Base-by-base conservation (phyloP, 768 basidiomycete genomes). In the Leccinum subgranulosum region DNA sequence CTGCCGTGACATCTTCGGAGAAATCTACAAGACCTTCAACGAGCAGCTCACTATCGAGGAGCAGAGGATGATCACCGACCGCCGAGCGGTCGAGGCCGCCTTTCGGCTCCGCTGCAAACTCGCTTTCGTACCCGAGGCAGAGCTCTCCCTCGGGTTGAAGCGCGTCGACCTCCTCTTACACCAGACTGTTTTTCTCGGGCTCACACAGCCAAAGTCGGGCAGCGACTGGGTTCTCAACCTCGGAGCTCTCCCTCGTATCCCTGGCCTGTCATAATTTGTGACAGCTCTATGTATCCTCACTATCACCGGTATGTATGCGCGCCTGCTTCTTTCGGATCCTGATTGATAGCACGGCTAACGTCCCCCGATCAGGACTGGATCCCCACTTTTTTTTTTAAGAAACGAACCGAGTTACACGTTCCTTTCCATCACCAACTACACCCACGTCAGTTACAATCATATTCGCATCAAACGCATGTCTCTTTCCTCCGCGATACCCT, bases 1-100 rank as follows among this genome's bases (percentile, higher is more conserved):
- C 14, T 81, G 83, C 62, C 75, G 80, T 23, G 85, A 88, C 52
- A 77, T 88, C 33, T 84, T 86, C 64, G 68, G 78, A 54, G 81
- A 78, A 10, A 84, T 88, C 27, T 79, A 82, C 64, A 75, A 80
- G 45, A 70, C 76, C 6, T 83, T 79, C 58, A 68, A 77, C 49
- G 68, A 73, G 36, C 75, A 73, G 8, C 70, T 87, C 66, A 78
- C 79, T 1, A 62, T 64, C 23, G 73, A 76, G 33, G 84, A 87
- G 31, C 74, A 72, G 55, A 62, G 75, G 56, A 71, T 72, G 23
- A 63, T 71, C 56, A 57, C 55, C 45, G 54, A 65, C 43, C 66
- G 66, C 29, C 62, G 63, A 6, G 69, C 63, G 41, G 81, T 79
- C 63, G 69, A 73, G 25, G 70, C 61, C 1, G 75, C 78, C 0